Conservation (phyloP, 2,329 filamentous ascomycete species). For the Calonectria montana region DNA sequence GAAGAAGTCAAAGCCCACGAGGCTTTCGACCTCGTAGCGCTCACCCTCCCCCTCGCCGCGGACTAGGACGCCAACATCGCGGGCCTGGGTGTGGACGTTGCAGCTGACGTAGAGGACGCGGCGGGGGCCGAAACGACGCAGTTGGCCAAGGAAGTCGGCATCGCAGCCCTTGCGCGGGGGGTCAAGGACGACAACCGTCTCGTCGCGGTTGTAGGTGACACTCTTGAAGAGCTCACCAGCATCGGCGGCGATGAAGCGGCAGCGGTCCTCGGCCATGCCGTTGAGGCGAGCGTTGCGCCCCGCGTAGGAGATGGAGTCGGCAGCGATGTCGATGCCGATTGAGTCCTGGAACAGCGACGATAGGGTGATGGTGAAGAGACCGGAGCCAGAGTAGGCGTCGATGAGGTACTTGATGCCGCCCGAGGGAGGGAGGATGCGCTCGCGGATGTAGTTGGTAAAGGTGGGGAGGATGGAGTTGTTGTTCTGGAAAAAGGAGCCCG, state of each 20-base stretch:
- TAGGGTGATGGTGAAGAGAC: constrained; percentile 96
- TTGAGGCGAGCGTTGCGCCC: constrained; percentile 83
- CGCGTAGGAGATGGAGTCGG: constrained; percentile 81
- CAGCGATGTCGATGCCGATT: constrained; percentile 90
- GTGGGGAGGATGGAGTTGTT: constrained; percentile 95
- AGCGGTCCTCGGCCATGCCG: constrained; percentile 72
- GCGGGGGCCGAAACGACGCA: constrained; percentile 80
- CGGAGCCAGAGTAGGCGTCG: constrained; percentile 96
- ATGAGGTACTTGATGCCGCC: constrained; percentile 83
- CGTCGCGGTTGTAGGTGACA: constrained; percentile 77
- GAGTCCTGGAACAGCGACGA: constrained; percentile 85
- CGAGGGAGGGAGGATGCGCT: constrained; percentile 74
- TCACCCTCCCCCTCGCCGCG: constrained; percentile 66
- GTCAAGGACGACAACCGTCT: constrained; percentile 95
- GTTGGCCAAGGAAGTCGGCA: constrained; percentile 81
- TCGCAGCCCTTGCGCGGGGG: constrained; percentile 98
- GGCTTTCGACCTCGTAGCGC: constrained; percentile 87
- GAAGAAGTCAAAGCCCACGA: constrained; percentile 97
- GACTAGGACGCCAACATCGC: constrained; percentile 90
- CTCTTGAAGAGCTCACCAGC: constrained; percentile 84
- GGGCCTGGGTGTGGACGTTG: constrained; percentile 96
- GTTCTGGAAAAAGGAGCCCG: constrained; percentile 98
- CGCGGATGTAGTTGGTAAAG: constrained; percentile 89
- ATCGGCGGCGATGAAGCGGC: constrained; percentile 90
- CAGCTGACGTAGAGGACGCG: constrained; percentile 95